Conservation (phyloP, 495 filamentous ascomycete species). For the Talaromyces nanjingensis region DNA sequence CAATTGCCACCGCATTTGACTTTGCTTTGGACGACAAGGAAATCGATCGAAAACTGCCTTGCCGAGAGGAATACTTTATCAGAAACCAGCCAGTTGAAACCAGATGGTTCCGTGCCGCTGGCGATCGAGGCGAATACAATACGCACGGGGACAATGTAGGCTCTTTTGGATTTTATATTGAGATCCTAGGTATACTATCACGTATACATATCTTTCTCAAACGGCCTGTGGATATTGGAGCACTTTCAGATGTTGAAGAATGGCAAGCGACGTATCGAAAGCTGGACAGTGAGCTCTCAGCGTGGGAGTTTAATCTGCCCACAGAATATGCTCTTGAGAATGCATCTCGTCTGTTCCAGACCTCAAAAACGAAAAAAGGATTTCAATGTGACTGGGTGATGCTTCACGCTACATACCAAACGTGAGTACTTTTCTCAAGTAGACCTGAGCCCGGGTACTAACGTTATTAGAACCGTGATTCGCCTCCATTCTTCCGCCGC, state of each 20-base stretch:
- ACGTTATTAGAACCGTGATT: conserved; percentile 61
- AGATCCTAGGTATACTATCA: conserved; percentile 78
- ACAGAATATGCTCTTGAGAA: conserved; percentile 66
- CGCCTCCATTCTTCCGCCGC: conserved; percentile 87
- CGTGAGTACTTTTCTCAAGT: conserved; percentile 34
- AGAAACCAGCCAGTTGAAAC: conserved; percentile 80
- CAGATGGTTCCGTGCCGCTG: conserved; percentile 61
- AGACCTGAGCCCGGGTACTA: conserved; percentile 10
- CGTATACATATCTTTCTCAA: conserved; percentile 81
- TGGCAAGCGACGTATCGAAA: conserved; percentile 85
- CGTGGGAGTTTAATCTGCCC: conserved; percentile 79
- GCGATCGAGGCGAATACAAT: conserved; percentile 49
- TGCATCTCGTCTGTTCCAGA: conserved; percentile 63
- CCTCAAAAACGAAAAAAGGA: conserved; percentile 51
- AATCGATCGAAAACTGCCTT: conserved; percentile 80
- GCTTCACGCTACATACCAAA: conserved; percentile 74
- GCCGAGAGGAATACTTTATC: conserved; percentile 77
- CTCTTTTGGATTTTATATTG: conserved; percentile 78
- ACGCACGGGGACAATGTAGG: conserved; percentile 76
- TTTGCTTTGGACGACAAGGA: conserved; percentile 83
- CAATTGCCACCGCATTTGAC: conserved; percentile 81
- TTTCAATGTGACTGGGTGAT: conserved; percentile 81
- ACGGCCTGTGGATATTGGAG: conserved; percentile 79
- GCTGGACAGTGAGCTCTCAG: conserved; percentile 66
- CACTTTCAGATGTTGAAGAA: conserved; percentile 73